Evolutionary conservation across 805 yeast species (phyloP).

Genomic region (Wickerhamomyces chaumierensis): DNA sequence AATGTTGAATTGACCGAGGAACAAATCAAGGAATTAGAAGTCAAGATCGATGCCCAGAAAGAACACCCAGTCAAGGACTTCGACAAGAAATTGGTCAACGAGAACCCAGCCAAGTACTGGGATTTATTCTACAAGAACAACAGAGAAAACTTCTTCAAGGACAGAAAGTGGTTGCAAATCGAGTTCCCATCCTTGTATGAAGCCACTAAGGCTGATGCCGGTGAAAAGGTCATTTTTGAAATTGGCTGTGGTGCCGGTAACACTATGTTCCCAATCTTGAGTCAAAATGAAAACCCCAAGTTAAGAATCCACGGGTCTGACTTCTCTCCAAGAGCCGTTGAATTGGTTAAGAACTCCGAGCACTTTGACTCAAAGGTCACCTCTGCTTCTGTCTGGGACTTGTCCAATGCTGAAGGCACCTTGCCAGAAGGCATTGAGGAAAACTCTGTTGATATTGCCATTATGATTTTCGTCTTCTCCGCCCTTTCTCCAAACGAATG

Average conservation of each 20-base stretch:
- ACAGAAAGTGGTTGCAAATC: constrained; percentile 89
- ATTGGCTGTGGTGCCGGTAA: constrained; percentile 99
- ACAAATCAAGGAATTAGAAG: constrained; percentile 65
- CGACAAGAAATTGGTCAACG: constrained; percentile 67
- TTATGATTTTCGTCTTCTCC: constrained; percentile 91
- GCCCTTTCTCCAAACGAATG: constrained; percentile 91
- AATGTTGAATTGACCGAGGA: constrained; percentile 97
- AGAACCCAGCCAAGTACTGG: constrained; percentile 91
- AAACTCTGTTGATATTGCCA: constrained; percentile 78
- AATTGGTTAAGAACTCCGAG: constrained; percentile 59
- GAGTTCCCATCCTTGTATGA: constrained; percentile 84
- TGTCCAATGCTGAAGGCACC: constrained; percentile 60
- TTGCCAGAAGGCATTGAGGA: constrained; percentile 82
- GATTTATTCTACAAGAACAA: constrained; percentile 87
- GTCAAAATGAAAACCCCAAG: constrained; percentile 71
- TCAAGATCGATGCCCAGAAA: constrained; percentile 61
- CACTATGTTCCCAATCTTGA: constrained; percentile 83
- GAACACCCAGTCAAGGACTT: constrained; percentile 81
- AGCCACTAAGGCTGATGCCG: constrained; percentile 61
- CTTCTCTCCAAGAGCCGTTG: constrained; percentile 82
- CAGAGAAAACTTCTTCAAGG: constrained; percentile 89
- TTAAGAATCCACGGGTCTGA: constrained; percentile 77
- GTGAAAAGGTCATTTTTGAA: constrained; percentile 70
- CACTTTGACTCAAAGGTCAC: constrained; percentile 51
- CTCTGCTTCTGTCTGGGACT: constrained; percentile 89